Base-by-base conservation (phyloP, 2,329 filamentous ascomycete species). In the Colletotrichum incanum region DNA sequence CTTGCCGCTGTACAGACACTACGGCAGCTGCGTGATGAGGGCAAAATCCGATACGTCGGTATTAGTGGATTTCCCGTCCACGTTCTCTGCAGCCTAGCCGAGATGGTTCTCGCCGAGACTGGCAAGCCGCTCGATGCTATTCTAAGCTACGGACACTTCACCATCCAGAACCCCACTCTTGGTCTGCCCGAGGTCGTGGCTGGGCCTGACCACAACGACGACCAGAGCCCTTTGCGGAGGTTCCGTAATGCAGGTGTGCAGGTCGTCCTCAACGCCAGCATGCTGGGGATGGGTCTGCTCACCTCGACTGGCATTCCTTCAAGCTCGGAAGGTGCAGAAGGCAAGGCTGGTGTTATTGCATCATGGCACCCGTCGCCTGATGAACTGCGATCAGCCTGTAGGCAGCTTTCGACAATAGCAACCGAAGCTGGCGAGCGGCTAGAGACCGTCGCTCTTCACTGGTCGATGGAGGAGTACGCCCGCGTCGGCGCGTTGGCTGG, bases 11-110 rank as follows among this genome's bases (percentile, higher is more conserved):
- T 95, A 5, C 84, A 80, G 1, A 94, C 96, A 79, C 85, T 98
- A 74, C 89, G 95, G 23, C 85, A 90, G 4, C 90, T 98, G 68
- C 89, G 94, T 26, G 93, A 95, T 78, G 87, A 93, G 60, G 92
- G 93, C 2, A 84, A 90, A 0, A 83, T 98, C 23, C 90, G 90
- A 62, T 97, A 98, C 78, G 89, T 98, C 39, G 96, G 96, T 37
- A 97, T 98, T 78, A 96, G 93, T 28, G 96, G 95, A 3, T 98
- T 97, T 76, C 96, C 96, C 0, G 89, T 98, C 2, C 86, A 90
- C 8, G 86, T 92, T 4, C 89, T 98, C 1, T 88, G 89, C 20
- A 94, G 83, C 96, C 95, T 0, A 93, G 94, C 62, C 93, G 66
- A 71, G 55, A 47, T 20, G 41, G 23, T 73, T 28, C 61, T 65